Percentiles rank a stretch among this genome's conserved stretches.
Evolutionary conservation across 139 green algal species (phyloP).

Genomic region (Tetradesmus obliquus): DNA sequence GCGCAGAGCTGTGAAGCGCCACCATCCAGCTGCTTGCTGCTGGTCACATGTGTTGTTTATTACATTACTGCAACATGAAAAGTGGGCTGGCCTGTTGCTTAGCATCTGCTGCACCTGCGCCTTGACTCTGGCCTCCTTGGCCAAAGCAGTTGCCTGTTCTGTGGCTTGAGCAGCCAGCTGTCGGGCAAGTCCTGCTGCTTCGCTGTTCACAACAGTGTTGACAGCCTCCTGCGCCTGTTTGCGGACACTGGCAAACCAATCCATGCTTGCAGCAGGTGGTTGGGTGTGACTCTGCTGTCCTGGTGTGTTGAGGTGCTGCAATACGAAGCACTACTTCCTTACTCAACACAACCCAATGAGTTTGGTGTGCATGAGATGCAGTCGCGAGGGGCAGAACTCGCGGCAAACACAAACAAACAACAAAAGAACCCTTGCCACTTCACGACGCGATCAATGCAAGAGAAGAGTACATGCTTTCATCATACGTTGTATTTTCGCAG

Average conservation of each 20-base stretch:
- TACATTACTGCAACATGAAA: background rate
- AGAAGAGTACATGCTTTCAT: no score
- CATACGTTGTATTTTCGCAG: no score
- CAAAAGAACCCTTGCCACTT: background rate
- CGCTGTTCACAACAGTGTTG: conserved; percentile 6
- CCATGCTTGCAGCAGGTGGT: background rate
- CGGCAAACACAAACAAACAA: background rate
- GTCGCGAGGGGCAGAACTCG: background rate
- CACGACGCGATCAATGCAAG: no score
- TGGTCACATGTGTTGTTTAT: background rate
- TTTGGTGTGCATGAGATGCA: background rate
- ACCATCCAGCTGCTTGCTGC: background rate
- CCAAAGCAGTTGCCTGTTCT: conserved; percentile 32
- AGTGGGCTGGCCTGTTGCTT: background rate
- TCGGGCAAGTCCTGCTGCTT: conserved; percentile 29
- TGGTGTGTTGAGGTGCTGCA: background rate
- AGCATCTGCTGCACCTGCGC: conserved; percentile 14
- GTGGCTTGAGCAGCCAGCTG: conserved; percentile 42
- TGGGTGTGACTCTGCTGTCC: background rate
- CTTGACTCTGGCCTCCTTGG: conserved; percentile 26
- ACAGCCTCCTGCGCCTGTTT: conserved; percentile 25
- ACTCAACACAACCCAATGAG: background rate
- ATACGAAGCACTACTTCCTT: background rate
- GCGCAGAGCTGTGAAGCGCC: background rate
- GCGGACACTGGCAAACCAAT: conserved; percentile 32